Evolutionary conservation across 495 filamentous ascomycete species (phyloP), one percentile per base, ranked within the genome.

Genomic region (Rostrohypoxylon terebratum): DNA sequence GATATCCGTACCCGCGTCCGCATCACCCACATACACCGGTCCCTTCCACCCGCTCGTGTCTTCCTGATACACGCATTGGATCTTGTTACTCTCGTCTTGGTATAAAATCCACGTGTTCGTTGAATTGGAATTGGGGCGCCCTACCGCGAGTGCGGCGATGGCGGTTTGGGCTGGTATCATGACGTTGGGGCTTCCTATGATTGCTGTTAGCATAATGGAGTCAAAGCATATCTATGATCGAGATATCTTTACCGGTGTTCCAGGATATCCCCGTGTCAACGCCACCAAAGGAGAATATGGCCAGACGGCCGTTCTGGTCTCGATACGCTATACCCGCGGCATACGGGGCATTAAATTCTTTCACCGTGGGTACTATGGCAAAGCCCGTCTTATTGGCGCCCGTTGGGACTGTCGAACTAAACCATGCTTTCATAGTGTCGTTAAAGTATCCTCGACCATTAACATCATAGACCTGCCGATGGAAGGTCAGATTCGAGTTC

Each of bases 91-190:
- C 11, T n/a, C 61, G 47, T 73, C 71, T 38, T 73, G 71, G 40
- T 73, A 69, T 13, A 73, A 38, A 45, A 73, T 66, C 60, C 68
- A 67, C 28, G 71, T 70, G 40, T 71, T 71, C 33, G 63, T 70
- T 4, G 62, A 45, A 18, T 69, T 66, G 40, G 23, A 62, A 16
- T 38, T 53, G 2, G 53, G 34, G 4, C 71, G 66, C 13, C 36
- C 60, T 9, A 63, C 45, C 16, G 71, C 48, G 11, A 70, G n/a
- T 14, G 61, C 71, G 40, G 47, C 71, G 28, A 74, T 66, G 10
- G 71, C 16, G 0, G 71, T 70, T 2, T 50, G 48, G 3, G 40
- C 23, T 16, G 66, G 66, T 6, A 74, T 66, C n/a, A 48, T 14
- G 18, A 64, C 38, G 16, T 47, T 34, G 16, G 63, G 69, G 14